Percentiles rank a stretch among this genome's conserved stretches.
These are phyloP conservation scores for Peterozyma xylosa DNA, from an alignment of 805 yeast species.

Conservation along the genomic window DNA sequence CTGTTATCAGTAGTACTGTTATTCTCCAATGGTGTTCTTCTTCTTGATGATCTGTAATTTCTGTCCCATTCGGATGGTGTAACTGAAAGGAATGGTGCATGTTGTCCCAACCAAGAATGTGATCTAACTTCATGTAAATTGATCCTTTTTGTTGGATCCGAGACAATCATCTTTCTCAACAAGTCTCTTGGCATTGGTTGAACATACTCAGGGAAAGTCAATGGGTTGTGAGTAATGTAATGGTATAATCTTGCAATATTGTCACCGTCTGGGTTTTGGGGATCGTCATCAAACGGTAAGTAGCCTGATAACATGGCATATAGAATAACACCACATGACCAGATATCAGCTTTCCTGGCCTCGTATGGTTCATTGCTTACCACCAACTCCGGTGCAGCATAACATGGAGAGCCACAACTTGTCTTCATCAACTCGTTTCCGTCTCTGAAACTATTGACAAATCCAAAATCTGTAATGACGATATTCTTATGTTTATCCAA, in stretches of 20 bases:
- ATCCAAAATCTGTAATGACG: slow-evolving; percentile 87
- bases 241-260: slow-evolving; percentile 86
- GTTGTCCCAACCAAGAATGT: slow-evolving; percentile 87
- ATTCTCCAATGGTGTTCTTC: slow-evolving; percentile 12
- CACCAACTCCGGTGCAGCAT: slow-evolving; percentile 97
- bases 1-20: slow-evolving; percentile 16
- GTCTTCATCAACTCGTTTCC: slow-evolving; percentile 82
- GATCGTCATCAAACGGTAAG: slow-evolving; percentile 96
- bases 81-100: slow-evolving; percentile 72
- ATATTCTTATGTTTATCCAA: slow-evolving; percentile 83
- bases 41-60: slow-evolving; percentile 34
- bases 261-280: slow-evolving; percentile 92
- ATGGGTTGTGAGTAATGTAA: slow-evolving; percentile 84
- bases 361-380: slow-evolving; percentile 81
- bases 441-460: slow-evolving; percentile 74
- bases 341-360: slow-evolving; percentile 89
- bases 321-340: slow-evolving; percentile 94
- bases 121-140: slow-evolving; percentile 60
- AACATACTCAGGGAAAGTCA: slow-evolving; percentile 93
- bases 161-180: slow-evolving; percentile 72
- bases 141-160: slow-evolving; percentile 78
- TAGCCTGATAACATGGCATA: slow-evolving; percentile 98
- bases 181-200: slow-evolving; percentile 88
- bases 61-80: slow-evolving; percentile 90
- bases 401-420: slow-evolving; percentile 95